A percentile compares a stretch with the other conserved stretches of the same genome.
phyloP scores from a whole-genome alignment of 345 rosid species.

The Corymbia maculata region DNA sequence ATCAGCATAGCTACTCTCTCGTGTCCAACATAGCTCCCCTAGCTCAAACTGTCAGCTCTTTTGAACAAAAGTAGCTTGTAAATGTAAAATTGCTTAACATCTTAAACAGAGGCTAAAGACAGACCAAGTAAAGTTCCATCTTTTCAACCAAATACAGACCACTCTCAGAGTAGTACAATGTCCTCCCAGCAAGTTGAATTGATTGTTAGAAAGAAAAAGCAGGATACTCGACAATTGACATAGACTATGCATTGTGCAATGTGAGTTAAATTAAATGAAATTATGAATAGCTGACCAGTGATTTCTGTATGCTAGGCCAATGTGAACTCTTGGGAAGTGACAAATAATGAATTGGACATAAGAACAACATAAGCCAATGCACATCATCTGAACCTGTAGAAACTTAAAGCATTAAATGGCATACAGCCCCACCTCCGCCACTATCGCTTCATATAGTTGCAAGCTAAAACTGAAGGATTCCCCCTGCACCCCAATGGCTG shows the following conservation, averaged over 20 bases:
- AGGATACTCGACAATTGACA: neutral
- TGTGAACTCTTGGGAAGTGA: neutral
- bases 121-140: neutral
- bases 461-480: conserved; percentile 54
- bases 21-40: neutral
- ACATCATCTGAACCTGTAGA: neutral
- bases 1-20: neutral
- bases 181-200: neutral
- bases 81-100: neutral
- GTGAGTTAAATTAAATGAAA: neutral
- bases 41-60: neutral
- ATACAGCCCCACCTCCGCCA: conserved; percentile 44
- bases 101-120: neutral
- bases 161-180: neutral
- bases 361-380: neutral
- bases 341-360: neutral
- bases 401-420: neutral
- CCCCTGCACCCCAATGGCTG: conserved; percentile 70
- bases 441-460: conserved; percentile 50
- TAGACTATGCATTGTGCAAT: neutral
- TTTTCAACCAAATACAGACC: neutral
- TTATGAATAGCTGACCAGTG: neutral
- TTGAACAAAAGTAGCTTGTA: neutral
- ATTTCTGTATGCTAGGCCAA: neutral
- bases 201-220: neutral